Evolutionary conservation across 2,329 filamentous ascomycete genomes (phyloP).

Genomic region (Botryosphaeria dothidea): DNA sequence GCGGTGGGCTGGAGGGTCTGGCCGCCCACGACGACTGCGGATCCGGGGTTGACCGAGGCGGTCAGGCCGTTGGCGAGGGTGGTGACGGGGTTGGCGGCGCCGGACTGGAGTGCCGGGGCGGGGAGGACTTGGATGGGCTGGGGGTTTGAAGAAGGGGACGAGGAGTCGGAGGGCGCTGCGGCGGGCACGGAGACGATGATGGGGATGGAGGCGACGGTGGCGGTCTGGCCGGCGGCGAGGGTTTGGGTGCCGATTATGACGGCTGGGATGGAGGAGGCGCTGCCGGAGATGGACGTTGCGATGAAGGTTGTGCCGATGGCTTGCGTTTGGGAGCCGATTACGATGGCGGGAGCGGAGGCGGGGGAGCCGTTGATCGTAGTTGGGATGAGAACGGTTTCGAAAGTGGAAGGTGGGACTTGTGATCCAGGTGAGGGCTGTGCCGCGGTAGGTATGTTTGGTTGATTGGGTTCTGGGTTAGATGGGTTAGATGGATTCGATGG

Average conservation of each 20-base stretch:
- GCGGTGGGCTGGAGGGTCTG: not conserved
- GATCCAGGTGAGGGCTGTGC: not conserved
- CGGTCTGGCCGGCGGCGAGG: not conserved
- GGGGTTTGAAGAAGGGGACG: not conserved
- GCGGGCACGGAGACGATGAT: not conserved
- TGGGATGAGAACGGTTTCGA: not conserved
- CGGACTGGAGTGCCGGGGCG: not conserved
- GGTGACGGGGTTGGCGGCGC: too few species aligned
- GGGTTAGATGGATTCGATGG: too few species aligned
- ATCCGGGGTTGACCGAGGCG: not conserved
- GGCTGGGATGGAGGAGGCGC: not conserved
- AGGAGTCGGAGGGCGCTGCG: not conserved
- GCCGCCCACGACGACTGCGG: not conserved
- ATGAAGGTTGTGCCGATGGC: not conserved
- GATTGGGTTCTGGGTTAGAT: not conserved
- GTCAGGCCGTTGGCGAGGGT: constrained; percentile 1
- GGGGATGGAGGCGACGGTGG: not conserved
- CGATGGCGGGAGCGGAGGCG: not conserved
- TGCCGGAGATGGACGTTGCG: not conserved
- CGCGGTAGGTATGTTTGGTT: not conserved
- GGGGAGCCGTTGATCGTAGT: not conserved
- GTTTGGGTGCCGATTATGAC: not conserved
- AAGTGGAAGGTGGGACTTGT: not conserved
- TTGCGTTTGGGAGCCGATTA: not conserved
- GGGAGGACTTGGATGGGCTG: not conserved